Percentiles rank a stretch among this genome's conserved stretches.
These are phyloP conservation scores for Fusarium sp. DNA, from an alignment of 2,329 filamentous ascomycete species.

Conservation along the genomic window DNA sequence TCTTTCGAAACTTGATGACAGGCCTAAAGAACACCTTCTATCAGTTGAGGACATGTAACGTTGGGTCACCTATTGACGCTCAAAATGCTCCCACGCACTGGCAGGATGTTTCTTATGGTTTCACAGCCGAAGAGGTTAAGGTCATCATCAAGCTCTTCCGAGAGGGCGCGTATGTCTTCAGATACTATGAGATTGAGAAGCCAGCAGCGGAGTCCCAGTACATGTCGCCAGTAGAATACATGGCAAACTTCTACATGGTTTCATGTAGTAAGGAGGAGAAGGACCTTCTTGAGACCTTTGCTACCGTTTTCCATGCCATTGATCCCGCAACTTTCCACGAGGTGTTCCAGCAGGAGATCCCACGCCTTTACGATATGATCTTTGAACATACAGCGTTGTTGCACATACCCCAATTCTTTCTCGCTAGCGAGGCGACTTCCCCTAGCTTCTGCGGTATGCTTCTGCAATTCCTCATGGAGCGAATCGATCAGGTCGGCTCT, in stretches of 20 bases:
- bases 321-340: slow-evolving; percentile 98
- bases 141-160: slow-evolving; percentile 98
- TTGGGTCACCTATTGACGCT: slow-evolving; percentile 74
- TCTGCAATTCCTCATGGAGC: slow-evolving; percentile 95
- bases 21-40: slow-evolving; percentile 97
- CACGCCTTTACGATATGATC: slow-evolving; percentile 95
- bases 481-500: slow-evolving; percentile 93
- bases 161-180: slow-evolving; percentile 94
- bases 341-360: slow-evolving; percentile 97
- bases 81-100: slow-evolving; percentile 87
- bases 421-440: slow-evolving; percentile 98
- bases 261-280: slow-evolving; percentile 97
- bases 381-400: slow-evolving; percentile 94
- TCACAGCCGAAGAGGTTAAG: slow-evolving; percentile 95
- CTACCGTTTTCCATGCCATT: slow-evolving; percentile 97
- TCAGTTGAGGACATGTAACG: slow-evolving; percentile 90
- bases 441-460: slow-evolving; percentile 99
- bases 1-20: slow-evolving; percentile 96
- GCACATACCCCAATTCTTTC: slow-evolving; percentile 96
- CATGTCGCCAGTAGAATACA: slow-evolving; percentile 86
- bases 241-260: slow-evolving; percentile 94
- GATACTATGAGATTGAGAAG: slow-evolving; percentile 94
- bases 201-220: slow-evolving; percentile 76
- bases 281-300: slow-evolving; percentile 95
- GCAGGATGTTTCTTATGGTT: slow-evolving; percentile 95